Evolutionary conservation across 2,329 filamentous ascomycete species (phyloP).

Genomic region (Fusarium ambrosium): DNA sequence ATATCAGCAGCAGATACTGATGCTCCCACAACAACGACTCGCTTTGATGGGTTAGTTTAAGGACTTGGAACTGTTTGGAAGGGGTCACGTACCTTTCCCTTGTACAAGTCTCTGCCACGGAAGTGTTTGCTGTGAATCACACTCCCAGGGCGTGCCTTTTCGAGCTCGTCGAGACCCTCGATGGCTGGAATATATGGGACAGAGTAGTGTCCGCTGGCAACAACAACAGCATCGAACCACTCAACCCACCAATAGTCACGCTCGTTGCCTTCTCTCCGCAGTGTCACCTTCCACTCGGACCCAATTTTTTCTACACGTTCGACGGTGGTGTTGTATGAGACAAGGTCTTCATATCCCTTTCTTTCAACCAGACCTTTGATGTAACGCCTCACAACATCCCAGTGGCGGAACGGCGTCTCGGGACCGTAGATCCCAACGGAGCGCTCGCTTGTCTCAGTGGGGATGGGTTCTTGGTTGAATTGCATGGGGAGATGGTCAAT

Average conservation of each 20-base stretch:
- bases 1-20: constrained; percentile 75
- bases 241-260: constrained; percentile 74
- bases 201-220: constrained; percentile 71
- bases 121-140: constrained; percentile 69
- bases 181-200: constrained; percentile 68
- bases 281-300: constrained; percentile 65
- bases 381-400: constrained; percentile 68
- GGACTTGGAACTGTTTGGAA: no score
- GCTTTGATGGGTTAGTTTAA: constrained; percentile 45
- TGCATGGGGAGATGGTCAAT: constrained; percentile 70
- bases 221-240: constrained; percentile 70
- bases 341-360: constrained; percentile 65
- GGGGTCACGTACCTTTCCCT: constrained; percentile 56
- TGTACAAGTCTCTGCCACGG: constrained; percentile 59
- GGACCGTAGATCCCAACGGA: constrained; percentile 61
- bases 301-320: constrained; percentile 67
- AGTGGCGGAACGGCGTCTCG: constrained; percentile 73
- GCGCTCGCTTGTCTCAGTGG: constrained; percentile 50
- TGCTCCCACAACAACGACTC: constrained; percentile 72
- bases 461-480: constrained; percentile 69
- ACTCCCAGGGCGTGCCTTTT: constrained; percentile 59
- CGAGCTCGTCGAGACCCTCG: constrained; percentile 62
- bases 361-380: constrained; percentile 65
- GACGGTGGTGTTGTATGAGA: constrained; percentile 71
- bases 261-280: constrained; percentile 54